Evolutionary conservation across 2,329 filamentous ascomycete genomes (phyloP).

Genomic region (Exophiala calicioides): DNA sequence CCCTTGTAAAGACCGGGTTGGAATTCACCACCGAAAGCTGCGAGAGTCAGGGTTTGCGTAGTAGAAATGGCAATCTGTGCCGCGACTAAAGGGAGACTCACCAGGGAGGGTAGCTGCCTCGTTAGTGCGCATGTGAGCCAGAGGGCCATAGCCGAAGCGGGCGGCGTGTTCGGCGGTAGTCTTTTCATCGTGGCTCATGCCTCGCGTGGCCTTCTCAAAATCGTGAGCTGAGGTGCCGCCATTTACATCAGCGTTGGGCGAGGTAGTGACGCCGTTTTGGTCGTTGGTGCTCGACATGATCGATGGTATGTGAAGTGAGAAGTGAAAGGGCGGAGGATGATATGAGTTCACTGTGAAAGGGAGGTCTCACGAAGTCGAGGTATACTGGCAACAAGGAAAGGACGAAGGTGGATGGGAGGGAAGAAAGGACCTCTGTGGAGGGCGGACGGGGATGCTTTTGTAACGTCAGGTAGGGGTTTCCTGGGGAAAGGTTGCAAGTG

Average conservation of each 20-base stretch:
- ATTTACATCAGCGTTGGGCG: conserved; percentile 7
- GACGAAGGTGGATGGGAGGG: neutral
- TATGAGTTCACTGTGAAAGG: neutral
- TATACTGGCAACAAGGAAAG: too few relatives aligned
- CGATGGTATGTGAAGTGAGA: neutral
- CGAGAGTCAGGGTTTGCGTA: neutral
- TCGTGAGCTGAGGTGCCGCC: conserved; percentile 15
- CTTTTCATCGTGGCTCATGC: conserved; percentile 48
- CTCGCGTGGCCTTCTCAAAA: conserved; percentile 30
- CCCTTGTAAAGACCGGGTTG: conserved; percentile 70
- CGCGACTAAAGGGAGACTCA: too few relatives aligned
- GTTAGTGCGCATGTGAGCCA: conserved; percentile 52
- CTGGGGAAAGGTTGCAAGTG: conserved; percentile 6
- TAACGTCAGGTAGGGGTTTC: conserved; percentile 1
- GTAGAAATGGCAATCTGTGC: neutral
- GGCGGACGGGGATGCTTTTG: neutral
- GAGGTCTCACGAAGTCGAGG: conserved; percentile 17
- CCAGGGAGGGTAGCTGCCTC: conserved; percentile 29
- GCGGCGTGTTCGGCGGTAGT: conserved; percentile 47
- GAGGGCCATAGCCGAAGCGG: conserved; percentile 53
- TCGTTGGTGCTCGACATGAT: conserved; percentile 25
- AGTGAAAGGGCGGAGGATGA: neutral
- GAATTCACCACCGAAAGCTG: conserved; percentile 70
- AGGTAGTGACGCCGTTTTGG: conserved; percentile 14
- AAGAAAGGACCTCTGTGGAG: neutral